Base-by-base conservation (phyloP, 2,329 filamentous ascomycete species). In the Diaporthe australafricana region DNA sequence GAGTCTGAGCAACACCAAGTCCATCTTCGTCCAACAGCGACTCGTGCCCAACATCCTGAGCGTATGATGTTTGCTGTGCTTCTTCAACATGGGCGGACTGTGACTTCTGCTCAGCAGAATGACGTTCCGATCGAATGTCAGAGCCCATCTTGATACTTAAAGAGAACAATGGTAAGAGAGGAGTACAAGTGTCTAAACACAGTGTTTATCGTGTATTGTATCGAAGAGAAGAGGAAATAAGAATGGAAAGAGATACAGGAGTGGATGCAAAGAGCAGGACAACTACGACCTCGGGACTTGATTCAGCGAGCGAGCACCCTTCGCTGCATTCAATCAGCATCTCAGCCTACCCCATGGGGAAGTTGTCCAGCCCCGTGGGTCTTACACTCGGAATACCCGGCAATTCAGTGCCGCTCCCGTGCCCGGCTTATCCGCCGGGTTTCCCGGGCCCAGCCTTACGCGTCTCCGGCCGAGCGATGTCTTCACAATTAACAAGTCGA, bases 381-480 rank as follows among this genome's bases (percentile, higher is more conserved):
- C 35, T n/a, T 5, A 7, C 12, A 32, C 52, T 12, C 55, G 55
- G 55, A 57, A 57, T 40, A 57, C 55, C 55, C 55, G 55, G n/a
- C n/a, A 2, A 27, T 8, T 57, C 20, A 32, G 32, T 57, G 35
- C 14, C 40, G 55, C 35, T 7, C 17, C n/a, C 9, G 35, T n/a
- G 6, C 5, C n/a, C 55, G 55, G 55, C 55, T 40, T 57, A 57
- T 57, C 55, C 55, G 55, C 55, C 55, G 55, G 55, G 25, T 57
- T 40, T 57, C 55, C 55, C 55, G 35, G 35, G 12, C 55, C 2
- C 16, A 57, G 55, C 32, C 55, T 57, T 57, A 40, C 55, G 55
- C 35, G 55, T 38, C 55, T 27, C 35, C n/a, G 55, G n/a, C 8
- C 47, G 9, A 17, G 50, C 30, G 9, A 16, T 57, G 2, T 25